These are phyloP conservation scores for Prunus mongolica DNA, from an alignment of 306 rosid genomes.

Conservation along the genomic window DNA sequence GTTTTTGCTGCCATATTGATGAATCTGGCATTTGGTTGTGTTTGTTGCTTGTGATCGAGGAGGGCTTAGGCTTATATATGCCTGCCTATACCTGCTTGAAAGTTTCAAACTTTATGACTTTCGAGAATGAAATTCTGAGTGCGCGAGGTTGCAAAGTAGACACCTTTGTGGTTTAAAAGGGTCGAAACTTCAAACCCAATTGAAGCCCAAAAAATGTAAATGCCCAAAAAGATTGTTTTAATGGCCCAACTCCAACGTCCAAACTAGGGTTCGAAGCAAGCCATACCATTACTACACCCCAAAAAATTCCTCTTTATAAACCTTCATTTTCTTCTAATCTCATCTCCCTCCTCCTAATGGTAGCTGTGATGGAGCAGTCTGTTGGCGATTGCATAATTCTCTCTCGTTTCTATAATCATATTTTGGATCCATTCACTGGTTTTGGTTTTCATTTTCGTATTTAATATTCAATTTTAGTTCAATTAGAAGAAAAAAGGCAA, in stretches of 20 bases:
- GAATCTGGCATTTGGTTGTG: slow-evolving; percentile 13
- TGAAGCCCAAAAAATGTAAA: background rate
- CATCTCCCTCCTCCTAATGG: background rate
- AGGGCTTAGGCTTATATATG: background rate
- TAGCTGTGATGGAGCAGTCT: background rate
- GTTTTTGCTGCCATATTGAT: slow-evolving; percentile 35
- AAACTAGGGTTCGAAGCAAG: background rate
- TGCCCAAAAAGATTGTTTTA: background rate
- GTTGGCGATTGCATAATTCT: background rate
- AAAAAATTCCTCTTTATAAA: background rate
- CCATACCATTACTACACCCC: no score
- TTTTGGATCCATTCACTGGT: background rate
- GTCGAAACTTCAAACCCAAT: slow-evolving; percentile 1
- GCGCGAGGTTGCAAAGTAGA: no score
- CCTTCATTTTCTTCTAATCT: background rate
- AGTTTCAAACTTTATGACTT: background rate
- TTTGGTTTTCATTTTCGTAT: background rate
- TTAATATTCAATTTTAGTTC: background rate
- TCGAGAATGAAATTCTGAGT: background rate
- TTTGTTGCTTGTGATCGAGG: background rate
- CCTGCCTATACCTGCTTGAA: background rate
- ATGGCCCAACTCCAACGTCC: background rate
- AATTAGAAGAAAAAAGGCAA: slow-evolving; percentile 26
- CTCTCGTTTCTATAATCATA: no score
- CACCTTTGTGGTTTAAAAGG: background rate